A percentile compares a stretch with the other conserved stretches of the same genome.
These are phyloP conservation scores for Blastocystis sp. DNA, from an alignment of 352 stramenopile species.

Conservation along the genomic window DNA sequence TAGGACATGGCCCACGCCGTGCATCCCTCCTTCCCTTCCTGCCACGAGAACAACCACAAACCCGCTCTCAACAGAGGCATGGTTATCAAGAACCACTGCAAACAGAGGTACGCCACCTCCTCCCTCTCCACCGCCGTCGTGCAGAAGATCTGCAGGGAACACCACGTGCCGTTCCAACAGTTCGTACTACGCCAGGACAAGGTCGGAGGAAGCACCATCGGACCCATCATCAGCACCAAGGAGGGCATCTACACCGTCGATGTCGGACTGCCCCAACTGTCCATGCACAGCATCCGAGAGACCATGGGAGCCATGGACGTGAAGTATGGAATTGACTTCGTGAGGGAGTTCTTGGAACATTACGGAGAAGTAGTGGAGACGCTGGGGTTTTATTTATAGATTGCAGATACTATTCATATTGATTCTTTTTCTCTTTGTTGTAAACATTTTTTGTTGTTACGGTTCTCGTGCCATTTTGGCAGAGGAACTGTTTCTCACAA, in stretches of 20 bases:
- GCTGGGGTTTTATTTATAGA: not conserved
- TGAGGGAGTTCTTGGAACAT: slow-evolving; percentile 84
- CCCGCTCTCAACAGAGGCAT: slow-evolving; percentile 83
- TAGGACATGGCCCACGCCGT: slow-evolving; percentile 91
- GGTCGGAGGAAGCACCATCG: slow-evolving; percentile 90
- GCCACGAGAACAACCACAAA: slow-evolving; percentile 86
- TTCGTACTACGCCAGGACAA: slow-evolving; percentile 93
- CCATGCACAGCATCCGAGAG: slow-evolving; percentile 94
- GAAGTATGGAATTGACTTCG: slow-evolving; percentile 72
- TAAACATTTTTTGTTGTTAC: not conserved
- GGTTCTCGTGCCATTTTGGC: not conserved
- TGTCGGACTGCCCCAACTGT: slow-evolving; percentile 87
- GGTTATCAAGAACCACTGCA: slow-evolving; percentile 97
- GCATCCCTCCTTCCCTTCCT: slow-evolving; percentile 91
- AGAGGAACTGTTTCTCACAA: not conserved
- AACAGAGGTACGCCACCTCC: slow-evolving; percentile 92
- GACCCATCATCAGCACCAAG: slow-evolving; percentile 84
- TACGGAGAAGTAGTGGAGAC: slow-evolving; percentile 73
- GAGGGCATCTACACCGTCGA: slow-evolving; percentile 93
- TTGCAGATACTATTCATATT: not conserved
- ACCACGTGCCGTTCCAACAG: slow-evolving; percentile 81
- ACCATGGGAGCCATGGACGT: slow-evolving; percentile 84
- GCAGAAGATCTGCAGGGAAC: slow-evolving; percentile 60
- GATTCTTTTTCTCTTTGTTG: not conserved
- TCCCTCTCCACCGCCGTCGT: slow-evolving; percentile 71